These are phyloP conservation scores for Tephrocybe sp. DNA, from an alignment of 768 basidiomycete genomes.

Conservation along the genomic window DNA sequence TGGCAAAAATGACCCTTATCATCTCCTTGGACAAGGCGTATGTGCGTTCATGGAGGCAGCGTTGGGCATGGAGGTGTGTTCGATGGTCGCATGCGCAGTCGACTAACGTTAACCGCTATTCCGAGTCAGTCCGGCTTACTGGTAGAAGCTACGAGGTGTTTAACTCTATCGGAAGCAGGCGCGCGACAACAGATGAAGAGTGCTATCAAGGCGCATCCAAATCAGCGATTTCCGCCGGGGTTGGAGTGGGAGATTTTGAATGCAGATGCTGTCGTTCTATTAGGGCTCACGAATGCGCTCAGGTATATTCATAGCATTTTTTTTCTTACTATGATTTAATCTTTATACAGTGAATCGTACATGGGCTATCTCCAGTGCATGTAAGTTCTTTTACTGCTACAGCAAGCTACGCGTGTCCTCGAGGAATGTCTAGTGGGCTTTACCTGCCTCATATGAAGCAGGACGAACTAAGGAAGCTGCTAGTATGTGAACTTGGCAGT, in stretches of 20 bases:
- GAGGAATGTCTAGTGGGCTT: no score
- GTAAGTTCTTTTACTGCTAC: conserved; percentile 39
- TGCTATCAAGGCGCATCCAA: conserved; percentile 28
- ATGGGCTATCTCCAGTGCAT: conserved; percentile 79
- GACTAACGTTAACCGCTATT: background rate
- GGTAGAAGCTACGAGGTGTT: conserved; percentile 55
- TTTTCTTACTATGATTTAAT: background rate
- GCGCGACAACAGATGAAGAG: conserved; percentile 48
- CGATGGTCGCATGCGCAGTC: background rate
- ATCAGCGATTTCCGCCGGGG: conserved; percentile 53
- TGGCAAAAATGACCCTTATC: conserved; percentile 60
- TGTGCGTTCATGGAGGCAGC: conserved; percentile 76
- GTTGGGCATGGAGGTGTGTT: conserved; percentile 72
- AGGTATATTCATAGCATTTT: conserved; percentile 40
- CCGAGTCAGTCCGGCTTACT: conserved; percentile 51
- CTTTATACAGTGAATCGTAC: conserved; percentile 69
- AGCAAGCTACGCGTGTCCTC: no score
- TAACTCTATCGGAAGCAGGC: conserved; percentile 58
- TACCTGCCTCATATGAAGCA: no score
- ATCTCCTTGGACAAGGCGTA: conserved; percentile 68
- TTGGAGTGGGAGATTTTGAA: conserved; percentile 76
- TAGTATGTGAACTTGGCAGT: no score
- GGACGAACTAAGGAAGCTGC: no score
- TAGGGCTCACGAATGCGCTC: conserved; percentile 68
- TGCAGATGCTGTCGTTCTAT: conserved; percentile 68